Evolutionary conservation across 169 alveolate genomes (phyloP).

Genomic region (Toxoplasma gondii): DNA sequence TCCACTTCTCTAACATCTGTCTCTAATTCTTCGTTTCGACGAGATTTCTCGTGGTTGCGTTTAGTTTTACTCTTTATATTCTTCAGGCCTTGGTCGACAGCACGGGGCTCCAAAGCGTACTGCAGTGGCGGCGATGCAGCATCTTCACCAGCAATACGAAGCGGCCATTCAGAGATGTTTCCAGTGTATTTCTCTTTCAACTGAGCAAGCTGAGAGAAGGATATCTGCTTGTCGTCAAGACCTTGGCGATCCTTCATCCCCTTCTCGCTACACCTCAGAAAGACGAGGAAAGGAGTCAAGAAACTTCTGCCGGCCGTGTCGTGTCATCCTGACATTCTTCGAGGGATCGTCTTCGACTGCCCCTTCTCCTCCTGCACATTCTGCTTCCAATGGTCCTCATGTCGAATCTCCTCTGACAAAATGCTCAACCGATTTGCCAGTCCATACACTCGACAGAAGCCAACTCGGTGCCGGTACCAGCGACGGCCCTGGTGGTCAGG

Average conservation of each 20-base stretch:
- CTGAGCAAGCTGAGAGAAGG: not conserved
- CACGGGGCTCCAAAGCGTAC: constrained; percentile 41
- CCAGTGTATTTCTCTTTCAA: not conserved
- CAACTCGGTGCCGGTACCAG: too few species aligned
- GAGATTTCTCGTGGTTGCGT: too few species aligned
- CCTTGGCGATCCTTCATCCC: not conserved
- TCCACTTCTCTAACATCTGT: not conserved
- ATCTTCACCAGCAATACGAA: constrained; percentile 26
- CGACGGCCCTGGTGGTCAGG: too few species aligned
- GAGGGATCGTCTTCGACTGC: not conserved
- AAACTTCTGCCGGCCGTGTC: not conserved
- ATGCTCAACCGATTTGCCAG: too few species aligned
- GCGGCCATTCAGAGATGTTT: constrained; percentile 26
- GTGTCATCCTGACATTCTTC: not conserved
- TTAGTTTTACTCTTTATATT: too few species aligned
- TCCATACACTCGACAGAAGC: too few species aligned
- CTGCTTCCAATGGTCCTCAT: not conserved
- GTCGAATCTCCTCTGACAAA: too few species aligned
- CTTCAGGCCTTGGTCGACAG: constrained; percentile 15
- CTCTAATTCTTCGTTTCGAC: too few species aligned
- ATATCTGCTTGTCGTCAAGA: not conserved
- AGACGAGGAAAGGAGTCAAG: not conserved
- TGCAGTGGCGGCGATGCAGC: constrained; percentile 39
- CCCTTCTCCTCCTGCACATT: not conserved
- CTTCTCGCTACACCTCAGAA: not conserved